phyloP scores from a whole-genome alignment of 2,329 filamentous ascomycete genomes.

The Zopfia rhizophila region DNA sequence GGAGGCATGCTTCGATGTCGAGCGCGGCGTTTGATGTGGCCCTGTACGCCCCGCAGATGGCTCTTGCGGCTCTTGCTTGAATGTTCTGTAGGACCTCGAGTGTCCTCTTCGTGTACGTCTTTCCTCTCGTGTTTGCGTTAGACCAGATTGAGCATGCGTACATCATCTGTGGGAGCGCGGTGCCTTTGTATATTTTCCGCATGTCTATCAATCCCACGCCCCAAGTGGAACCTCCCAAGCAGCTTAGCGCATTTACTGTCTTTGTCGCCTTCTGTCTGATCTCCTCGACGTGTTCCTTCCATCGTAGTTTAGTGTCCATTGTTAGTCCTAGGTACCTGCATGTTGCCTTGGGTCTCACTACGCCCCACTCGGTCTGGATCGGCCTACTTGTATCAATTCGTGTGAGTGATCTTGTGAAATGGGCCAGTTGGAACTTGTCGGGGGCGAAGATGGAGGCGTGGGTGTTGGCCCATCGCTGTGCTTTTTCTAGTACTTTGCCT shows the following conservation, averaged over 20 bases:
- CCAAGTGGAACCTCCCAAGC: slow-evolving; percentile 26
- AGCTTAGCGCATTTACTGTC: slow-evolving; percentile 22
- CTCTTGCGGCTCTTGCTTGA: slow-evolving; percentile 30
- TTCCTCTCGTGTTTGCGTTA: slow-evolving; percentile 24
- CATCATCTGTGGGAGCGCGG: slow-evolving; percentile 42
- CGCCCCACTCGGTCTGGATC: slow-evolving; percentile 15
- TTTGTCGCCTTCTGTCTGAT: slow-evolving; percentile 22
- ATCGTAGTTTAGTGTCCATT: slow-evolving; percentile 27
- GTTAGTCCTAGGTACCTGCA: slow-evolving; percentile 30
- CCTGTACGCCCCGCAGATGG: slow-evolving; percentile 33
- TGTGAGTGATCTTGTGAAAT: slow-evolving; percentile 33
- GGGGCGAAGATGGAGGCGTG: slow-evolving; percentile 39
- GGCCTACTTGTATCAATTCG: slow-evolving; percentile 17
- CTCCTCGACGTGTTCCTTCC: slow-evolving; percentile 22
- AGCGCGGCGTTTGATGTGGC: slow-evolving; percentile 32
- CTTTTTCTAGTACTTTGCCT: slow-evolving; percentile 21
- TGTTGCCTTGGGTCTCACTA: slow-evolving; percentile 19
- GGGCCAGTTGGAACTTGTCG: slow-evolving; percentile 41
- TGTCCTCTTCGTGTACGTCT: slow-evolving; percentile 25
- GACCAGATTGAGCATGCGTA: slow-evolving; percentile 40
- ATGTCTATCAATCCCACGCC: slow-evolving; percentile 27
- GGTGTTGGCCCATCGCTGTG: slow-evolving; percentile 31
- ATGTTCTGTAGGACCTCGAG: slow-evolving; percentile 26
- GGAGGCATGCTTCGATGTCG: slow-evolving; percentile 27
- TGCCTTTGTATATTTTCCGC: slow-evolving; percentile 37